Base-by-base conservation (phyloP, 2,329 filamentous ascomycete genomes). In the Stagonosporopsis tanaceti region DNA sequence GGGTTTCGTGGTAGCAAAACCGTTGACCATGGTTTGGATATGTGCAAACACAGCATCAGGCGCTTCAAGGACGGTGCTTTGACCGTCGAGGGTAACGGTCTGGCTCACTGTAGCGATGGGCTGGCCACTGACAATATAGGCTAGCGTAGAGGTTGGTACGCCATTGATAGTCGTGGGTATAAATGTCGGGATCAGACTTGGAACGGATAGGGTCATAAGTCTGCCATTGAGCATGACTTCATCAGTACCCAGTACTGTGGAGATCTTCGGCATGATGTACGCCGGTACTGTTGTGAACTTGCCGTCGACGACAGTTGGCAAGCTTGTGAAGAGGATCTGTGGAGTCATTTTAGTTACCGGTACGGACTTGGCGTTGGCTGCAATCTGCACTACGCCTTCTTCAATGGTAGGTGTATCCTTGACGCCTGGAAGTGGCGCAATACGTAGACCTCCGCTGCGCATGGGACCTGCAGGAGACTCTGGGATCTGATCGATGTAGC, bases 271-370 rank as follows among this genome's bases (percentile, higher is more conserved):
- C 7, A 52, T 27, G 15, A 52, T 11, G 15, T 52, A 52, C 17
- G n/a, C 50, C 8, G 20, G 22, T n/a, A 38, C 9, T n/a, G 24
- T 42, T 17, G 39, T 51, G 24, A 22, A 3, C 11, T 15, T 20
- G 8, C 9, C 22, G 20, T 42, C 20, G 8, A 47, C 15, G 3
- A 51, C 47, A 8, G 64, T 40, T 3, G 22, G 9, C 8, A 45
- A n/a, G 22, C 17, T 6, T 28, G 34, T 22, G 35, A 61, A 34
- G 42, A 46, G 6, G 58, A 53, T 9, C 37, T 17, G n/a, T 6
- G 7, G 5, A 14, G 24, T 2, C 15, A 32, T 30, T 11, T n/a
- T 15, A 6, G 4, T 34, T n/a, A 34, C n/a, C 14, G 5, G 15
- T 34, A 34, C 14, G 12, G 32, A 8, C 7, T n/a, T 7, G 32